Evolutionary conservation across 139 green algal genomes (phyloP), one percentile per base, ranked within the genome.

Genomic region (Ettlia oleoabundans): DNA sequence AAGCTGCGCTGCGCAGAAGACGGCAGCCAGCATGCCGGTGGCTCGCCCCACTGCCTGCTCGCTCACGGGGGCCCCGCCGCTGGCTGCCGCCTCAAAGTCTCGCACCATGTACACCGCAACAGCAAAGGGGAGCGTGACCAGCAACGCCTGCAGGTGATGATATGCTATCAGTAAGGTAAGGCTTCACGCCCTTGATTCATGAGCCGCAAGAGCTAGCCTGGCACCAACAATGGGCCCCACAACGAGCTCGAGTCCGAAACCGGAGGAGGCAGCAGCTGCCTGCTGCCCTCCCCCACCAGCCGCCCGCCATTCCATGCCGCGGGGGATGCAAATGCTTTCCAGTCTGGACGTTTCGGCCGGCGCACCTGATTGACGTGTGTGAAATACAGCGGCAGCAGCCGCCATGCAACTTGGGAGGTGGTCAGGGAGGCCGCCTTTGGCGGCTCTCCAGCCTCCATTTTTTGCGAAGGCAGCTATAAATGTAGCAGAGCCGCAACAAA

Each of bases 31-130:
- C 2, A 91, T 21, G 7, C 91, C 91, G 7, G 86, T 92, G 13
- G 86, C 32, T 38, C 55, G 42, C 13, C 90, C 89, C 24, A 93
- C 84, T 1, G 55, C 6, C 58, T 87, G 72, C 84, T 94, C 87
- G 64, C 71, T 67, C 30, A 33, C 71, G 13, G 40, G 33, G 18
- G 21, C 32, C 10, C 53, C 53, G 26, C 43, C 63, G 13, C 33
- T 26, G 24, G 13, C 37, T 19, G 35, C 41, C 7, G 73, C 79
- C 38, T 88, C 76, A 21, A 88, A 92, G 71, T 84, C 85, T 1
- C 88, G 81, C 21, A 94, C 92, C 92, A 95, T 95, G 58, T 90
- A 95, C 13, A 91, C 88, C 9, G 85, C 85, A 19, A 95, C 40
- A 0, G 86, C 87, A 68, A 92, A 95, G 32, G 92, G 92, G 69